Conservation (phyloP, 2,329 filamentous ascomycete species). For the Aspergillus tamarii region DNA sequence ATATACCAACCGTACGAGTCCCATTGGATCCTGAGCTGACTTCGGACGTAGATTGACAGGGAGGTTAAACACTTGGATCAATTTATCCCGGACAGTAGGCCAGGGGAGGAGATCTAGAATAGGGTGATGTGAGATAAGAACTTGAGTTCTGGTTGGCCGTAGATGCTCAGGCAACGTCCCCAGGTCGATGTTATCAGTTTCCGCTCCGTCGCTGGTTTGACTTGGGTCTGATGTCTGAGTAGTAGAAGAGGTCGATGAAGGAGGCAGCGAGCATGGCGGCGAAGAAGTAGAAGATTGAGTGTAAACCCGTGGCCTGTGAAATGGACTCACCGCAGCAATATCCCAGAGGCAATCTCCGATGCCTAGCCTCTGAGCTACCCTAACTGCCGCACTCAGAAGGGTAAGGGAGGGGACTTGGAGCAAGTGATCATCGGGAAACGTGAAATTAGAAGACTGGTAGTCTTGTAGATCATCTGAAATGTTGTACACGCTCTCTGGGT, state of each 20-base stretch:
- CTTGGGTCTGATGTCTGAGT: neutral
- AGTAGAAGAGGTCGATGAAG: constrained; percentile 22
- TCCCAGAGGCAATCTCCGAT: constrained; percentile 50
- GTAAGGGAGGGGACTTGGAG: constrained; percentile 54
- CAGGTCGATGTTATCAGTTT: neutral
- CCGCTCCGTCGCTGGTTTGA: constrained; percentile 7
- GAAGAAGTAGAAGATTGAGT: neutral
- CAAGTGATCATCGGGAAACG: constrained; percentile 53
- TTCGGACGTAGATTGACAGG: constrained; percentile 54
- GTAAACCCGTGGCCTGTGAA: constrained; percentile 33
- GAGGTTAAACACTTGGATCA: constrained; percentile 57
- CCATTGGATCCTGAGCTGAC: constrained; percentile 51
- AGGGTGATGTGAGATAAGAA: constrained; percentile 59
- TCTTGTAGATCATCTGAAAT: constrained; percentile 11
- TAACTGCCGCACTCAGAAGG: constrained; percentile 51
- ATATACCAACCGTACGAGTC: constrained; percentile 57
- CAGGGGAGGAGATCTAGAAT: constrained; percentile 62
- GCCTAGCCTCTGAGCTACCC: constrained; percentile 54
- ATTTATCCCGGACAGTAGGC: constrained; percentile 57
- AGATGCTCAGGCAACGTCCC: constrained; percentile 51
- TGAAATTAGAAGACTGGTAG: constrained; percentile 23
- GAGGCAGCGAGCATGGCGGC: constrained; percentile 5
- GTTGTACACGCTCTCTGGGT: neutral
- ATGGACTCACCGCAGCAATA: constrained; percentile 52
- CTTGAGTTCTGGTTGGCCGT: constrained; percentile 56